phyloP scores from a whole-genome alignment of 331 rosid species.

The Quercus phellos region DNA sequence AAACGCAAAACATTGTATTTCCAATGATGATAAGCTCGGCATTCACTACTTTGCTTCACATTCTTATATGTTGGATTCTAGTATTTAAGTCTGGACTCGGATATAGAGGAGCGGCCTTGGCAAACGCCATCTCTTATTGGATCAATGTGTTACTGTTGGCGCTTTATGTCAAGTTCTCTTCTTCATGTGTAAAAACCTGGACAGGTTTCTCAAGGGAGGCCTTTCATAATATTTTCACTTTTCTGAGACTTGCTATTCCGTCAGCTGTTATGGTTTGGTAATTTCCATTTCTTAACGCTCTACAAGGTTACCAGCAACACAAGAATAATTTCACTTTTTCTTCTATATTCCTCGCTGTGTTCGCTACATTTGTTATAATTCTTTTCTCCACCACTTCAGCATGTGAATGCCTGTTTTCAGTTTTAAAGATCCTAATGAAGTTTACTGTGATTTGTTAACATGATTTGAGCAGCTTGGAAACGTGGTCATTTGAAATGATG shows the following conservation, averaged over 20 bases:
- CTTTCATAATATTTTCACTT: conserved; percentile 30
- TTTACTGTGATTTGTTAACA: neutral
- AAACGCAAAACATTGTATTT: conserved; percentile 58
- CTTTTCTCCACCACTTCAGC: neutral
- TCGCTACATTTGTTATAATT: neutral
- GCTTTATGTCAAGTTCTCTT: conserved; percentile 60
- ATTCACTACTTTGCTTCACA: conserved; percentile 40
- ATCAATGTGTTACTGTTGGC: conserved; percentile 45
- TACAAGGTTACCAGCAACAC: neutral
- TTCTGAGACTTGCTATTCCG: conserved; percentile 63
- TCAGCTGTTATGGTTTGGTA: conserved; percentile 85
- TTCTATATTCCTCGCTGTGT: neutral
- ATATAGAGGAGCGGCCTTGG: conserved; percentile 62
- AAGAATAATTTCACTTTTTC: neutral
- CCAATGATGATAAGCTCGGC: conserved; percentile 64
- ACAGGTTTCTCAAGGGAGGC: conserved; percentile 63
- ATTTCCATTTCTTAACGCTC: conserved; percentile 9
- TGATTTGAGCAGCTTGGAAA: conserved; percentile 57
- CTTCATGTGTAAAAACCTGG: conserved; percentile 63
- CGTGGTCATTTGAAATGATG: conserved; percentile 73
- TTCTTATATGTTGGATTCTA: conserved; percentile 55
- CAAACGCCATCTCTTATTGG: conserved; percentile 61
- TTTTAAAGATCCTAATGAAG: neutral
- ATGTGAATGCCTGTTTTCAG: neutral
- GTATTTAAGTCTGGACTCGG: conserved; percentile 60